These are phyloP conservation scores for Ambrosia trifida DNA, from an alignment of 129 eudicot species.

Conservation along the genomic window DNA sequence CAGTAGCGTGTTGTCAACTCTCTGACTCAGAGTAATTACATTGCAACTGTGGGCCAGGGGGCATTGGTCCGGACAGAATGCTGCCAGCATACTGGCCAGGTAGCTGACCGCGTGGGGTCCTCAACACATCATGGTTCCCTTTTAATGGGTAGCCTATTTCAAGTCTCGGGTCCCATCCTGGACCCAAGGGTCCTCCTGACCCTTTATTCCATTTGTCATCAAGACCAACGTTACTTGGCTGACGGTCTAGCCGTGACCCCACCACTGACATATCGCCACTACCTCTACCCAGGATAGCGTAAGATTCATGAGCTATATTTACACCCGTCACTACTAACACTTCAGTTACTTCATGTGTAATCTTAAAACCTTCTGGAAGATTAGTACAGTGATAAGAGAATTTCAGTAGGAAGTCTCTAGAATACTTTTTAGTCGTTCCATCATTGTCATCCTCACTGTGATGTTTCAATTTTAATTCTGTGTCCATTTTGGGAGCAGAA, in stretches of 20 bases:
- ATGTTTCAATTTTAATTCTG: slow-evolving; percentile 21
- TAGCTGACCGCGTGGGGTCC: slow-evolving; percentile 55
- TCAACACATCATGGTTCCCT: slow-evolving; percentile 51
- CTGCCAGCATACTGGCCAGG: slow-evolving; percentile 55
- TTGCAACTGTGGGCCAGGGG: slow-evolving; percentile 55
- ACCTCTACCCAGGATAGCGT: slow-evolving; percentile 62
- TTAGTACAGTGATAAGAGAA: slow-evolving; percentile 60
- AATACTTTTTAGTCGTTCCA: slow-evolving; percentile 56
- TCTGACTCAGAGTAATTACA: slow-evolving; percentile 72
- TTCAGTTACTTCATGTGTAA: slow-evolving; percentile 49
- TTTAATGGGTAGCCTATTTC: slow-evolving; percentile 47
- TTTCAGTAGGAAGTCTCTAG: slow-evolving; percentile 88
- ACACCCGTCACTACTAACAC: slow-evolving; percentile 33
- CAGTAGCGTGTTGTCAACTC: slow-evolving; percentile 74
- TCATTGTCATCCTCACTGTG: slow-evolving; percentile 53
- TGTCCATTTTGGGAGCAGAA: slow-evolving; percentile 60
- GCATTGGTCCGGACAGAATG: slow-evolving; percentile 67
- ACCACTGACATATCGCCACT: slow-evolving; percentile 41
- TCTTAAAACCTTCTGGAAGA: slow-evolving; percentile 67
- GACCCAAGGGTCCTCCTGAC: slow-evolving; percentile 42
- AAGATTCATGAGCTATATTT: slow-evolving; percentile 44
- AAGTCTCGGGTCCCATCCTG: slow-evolving; percentile 47
- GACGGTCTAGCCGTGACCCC: slow-evolving; percentile 59
- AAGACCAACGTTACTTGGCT: slow-evolving; percentile 48
- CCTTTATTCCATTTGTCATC: slow-evolving; percentile 63